Base-by-base conservation (phyloP, 352 stramenopile species). In the Pythium dissotocum region DNA sequence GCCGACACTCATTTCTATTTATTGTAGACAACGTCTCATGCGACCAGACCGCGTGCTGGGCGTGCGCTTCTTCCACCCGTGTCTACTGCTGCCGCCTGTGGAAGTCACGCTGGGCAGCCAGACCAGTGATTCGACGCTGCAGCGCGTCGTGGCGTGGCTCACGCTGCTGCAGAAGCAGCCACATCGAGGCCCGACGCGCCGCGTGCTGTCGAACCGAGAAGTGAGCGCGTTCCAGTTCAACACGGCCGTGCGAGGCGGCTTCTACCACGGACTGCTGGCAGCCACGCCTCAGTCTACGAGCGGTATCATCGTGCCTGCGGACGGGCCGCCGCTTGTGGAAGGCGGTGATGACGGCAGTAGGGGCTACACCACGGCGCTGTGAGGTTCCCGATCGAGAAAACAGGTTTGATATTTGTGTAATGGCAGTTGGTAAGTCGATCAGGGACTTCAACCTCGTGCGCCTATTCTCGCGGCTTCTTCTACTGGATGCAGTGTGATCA, bases 11-110 rank as follows among this genome's bases (percentile, higher is more conserved):
- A 42, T 42, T 42, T 16, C 57, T 52, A n/a, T 61, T n/a, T 55
- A 21, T 36, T 63, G 9, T 61, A 79, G 78, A 58, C 51, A 67
- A 35, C 72, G 82, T 16, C 69, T 89, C 14, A 44, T 71, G 36
- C 78, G 79, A 28, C 74, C 74, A 12, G 76, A 80, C 10, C 80
- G 81, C 4, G 79, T 93, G 40, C 75, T 93, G 7, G 82, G 84
- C 71, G 69, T 92, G 44, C 77, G 84, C 21, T 92, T 92, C 69
- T 90, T 92, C 74, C 82, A 88, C 58, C 84, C 84, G 33, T 89
- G 80, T 40, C 71, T 92, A 30, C 72, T 92, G 52, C 62, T 92
- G 21, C 80, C 77, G 13, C 79, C 83, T 4, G 82, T 90, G 30
- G 84, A 93, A 60, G 57, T 93, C 61, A 82, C 82, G 10, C 57